Conservation (phyloP, 345 rosid species). For the Physaria fendleri region DNA sequence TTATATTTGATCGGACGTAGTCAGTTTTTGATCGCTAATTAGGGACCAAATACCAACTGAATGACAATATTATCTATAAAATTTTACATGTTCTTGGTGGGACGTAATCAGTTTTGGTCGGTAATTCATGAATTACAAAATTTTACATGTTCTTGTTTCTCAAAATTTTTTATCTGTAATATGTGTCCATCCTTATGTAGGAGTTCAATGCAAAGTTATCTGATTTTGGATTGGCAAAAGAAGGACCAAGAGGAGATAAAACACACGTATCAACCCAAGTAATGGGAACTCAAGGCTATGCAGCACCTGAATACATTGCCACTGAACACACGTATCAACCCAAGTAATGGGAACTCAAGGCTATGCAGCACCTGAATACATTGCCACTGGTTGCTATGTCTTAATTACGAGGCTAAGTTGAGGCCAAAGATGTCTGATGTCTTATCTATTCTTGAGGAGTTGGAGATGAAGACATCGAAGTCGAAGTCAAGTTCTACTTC, state of each 20-base stretch:
- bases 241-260: constrained; percentile 87
- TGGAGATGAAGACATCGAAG: constrained; percentile 36
- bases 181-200: constrained; percentile 32
- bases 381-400: constrained; percentile 82
- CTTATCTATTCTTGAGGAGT: constrained; percentile 46
- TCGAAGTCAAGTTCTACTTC: constrained; percentile 12
- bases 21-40: no score
- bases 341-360: constrained; percentile 92
- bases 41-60: no score
- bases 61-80: no score
- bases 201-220: constrained; percentile 86
- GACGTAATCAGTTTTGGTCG: no score
- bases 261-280: constrained; percentile 93
- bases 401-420: constrained; percentile 47
- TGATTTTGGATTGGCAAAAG: constrained; percentile 92
- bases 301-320: constrained; percentile 88
- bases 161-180: no score
- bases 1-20: no score
- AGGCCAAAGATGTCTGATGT: constrained; percentile 85
- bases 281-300: constrained; percentile 91
- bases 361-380: constrained; percentile 90
- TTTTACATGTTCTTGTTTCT: no score
- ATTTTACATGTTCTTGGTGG: no score
- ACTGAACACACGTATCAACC: constrained; percentile 94
- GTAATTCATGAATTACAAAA: no score